Conservation (phyloP, 2,329 filamentous ascomycete genomes). For the Didymosphaeria variabile region DNA sequence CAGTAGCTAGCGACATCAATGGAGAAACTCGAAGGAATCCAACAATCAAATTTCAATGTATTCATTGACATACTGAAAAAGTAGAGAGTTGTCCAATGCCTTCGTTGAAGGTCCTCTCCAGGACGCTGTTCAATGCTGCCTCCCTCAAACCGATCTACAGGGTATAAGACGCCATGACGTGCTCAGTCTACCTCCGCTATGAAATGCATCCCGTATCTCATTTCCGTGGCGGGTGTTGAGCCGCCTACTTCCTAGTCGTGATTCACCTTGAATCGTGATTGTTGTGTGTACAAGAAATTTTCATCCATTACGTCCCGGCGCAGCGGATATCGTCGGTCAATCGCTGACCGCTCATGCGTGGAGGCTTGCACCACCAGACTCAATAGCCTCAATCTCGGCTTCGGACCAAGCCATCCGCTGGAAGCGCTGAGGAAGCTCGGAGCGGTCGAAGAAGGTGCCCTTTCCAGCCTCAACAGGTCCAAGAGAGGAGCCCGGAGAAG, state of each 20-base stretch:
- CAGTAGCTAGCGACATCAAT: background rate
- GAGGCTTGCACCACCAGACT: slow-evolving; percentile 85
- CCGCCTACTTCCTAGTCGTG: slow-evolving; percentile 19
- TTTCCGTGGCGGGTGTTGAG: slow-evolving; percentile 10
- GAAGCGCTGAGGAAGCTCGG: slow-evolving; percentile 87
- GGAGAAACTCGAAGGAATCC: background rate
- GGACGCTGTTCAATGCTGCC: slow-evolving; percentile 5
- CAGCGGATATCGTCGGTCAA: slow-evolving; percentile 25
- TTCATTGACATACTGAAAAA: slow-evolving; percentile 1
- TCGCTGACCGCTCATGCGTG: slow-evolving; percentile 54
- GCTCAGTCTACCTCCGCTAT: slow-evolving; percentile 17
- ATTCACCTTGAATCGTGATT: slow-evolving; percentile 18
- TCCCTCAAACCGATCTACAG: slow-evolving; percentile 12
- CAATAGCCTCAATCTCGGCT: slow-evolving; percentile 93
- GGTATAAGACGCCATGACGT: slow-evolving; percentile 17
- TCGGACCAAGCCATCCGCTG: slow-evolving; percentile 75
- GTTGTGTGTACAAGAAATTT: slow-evolving; percentile 27
- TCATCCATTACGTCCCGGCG: slow-evolving; percentile 26
- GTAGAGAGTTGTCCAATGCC: background rate
- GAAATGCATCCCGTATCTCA: slow-evolving; percentile 11
- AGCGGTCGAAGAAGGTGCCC: slow-evolving; percentile 87
- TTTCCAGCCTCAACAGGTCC: slow-evolving; percentile 75
- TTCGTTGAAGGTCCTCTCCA: background rate
- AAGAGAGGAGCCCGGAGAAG: slow-evolving; percentile 72
- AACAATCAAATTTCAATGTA: background rate